These are phyloP conservation scores for Zygoascus bituminiphila DNA, from an alignment of 805 yeast species.

Conservation along the genomic window DNA sequence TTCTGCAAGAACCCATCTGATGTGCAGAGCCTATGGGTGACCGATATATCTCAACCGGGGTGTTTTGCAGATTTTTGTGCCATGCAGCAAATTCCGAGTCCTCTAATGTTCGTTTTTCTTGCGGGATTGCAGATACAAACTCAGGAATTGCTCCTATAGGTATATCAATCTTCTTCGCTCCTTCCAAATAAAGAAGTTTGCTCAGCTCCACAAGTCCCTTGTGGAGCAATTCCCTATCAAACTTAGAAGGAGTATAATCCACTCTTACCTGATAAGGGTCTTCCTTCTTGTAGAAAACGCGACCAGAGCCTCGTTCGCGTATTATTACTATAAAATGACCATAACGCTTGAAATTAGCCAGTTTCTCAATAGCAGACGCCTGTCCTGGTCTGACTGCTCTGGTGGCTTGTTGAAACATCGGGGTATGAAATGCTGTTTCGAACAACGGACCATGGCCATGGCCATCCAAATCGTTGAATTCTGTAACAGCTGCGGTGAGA, in stretches of 20 bases:
- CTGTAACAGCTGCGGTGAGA: slow-evolving; percentile 41
- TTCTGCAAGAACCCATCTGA: slow-evolving; percentile 46
- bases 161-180: slow-evolving; percentile 38
- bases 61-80: slow-evolving; percentile 20
- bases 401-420: slow-evolving; percentile 32
- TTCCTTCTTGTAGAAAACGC: slow-evolving; percentile 29
- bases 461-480: slow-evolving; percentile 44
- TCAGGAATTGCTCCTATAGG: slow-evolving; percentile 31
- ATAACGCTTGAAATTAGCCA: slow-evolving; percentile 31
- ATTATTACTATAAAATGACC: slow-evolving; percentile 38
- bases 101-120: slow-evolving; percentile 29
- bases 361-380: slow-evolving; percentile 27
- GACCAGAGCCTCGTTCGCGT: slow-evolving; percentile 39
- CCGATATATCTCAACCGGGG: slow-evolving; percentile 8
- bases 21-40: slow-evolving; percentile 41
- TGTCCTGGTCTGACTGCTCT: slow-evolving; percentile 38
- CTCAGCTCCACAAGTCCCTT: slow-evolving; percentile 35
- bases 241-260: slow-evolving; percentile 35
- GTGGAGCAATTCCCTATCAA: slow-evolving; percentile 35
- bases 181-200: slow-evolving; percentile 41
- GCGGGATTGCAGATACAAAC: slow-evolving; percentile 30
- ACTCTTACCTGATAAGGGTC: slow-evolving; percentile 31
- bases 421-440: slow-evolving; percentile 42
- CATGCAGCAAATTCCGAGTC: slow-evolving; percentile 37
- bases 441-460: slow-evolving; percentile 45